Evolutionary conservation across 2,329 filamentous ascomycete genomes (phyloP).

Genomic region (Fusarium guadeloupense): DNA sequence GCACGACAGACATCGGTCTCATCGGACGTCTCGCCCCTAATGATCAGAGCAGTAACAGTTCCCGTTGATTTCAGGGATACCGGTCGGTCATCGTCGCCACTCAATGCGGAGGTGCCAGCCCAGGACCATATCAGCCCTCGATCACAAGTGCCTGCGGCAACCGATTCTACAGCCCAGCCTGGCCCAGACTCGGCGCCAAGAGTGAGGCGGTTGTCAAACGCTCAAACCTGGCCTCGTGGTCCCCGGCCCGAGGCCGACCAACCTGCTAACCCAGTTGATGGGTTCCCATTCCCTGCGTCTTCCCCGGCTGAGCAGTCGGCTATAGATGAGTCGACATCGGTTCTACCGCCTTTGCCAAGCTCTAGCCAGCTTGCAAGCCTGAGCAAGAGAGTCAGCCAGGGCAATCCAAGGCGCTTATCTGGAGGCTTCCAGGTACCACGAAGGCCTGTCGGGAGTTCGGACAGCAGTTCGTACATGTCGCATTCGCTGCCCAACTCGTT

Average conservation of each 20-base stretch:
- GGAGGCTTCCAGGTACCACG: constrained; percentile 54
- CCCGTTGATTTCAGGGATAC: constrained; percentile 13
- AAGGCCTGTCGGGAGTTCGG: constrained; percentile 51
- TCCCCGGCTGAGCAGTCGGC: constrained; percentile 38
- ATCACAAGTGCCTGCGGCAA: constrained; percentile 40
- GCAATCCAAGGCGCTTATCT: constrained; percentile 54
- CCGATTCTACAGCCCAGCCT: constrained; percentile 31
- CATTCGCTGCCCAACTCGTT: constrained; percentile 36
- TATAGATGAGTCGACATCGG: constrained; percentile 47
- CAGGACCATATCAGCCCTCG: constrained; percentile 2
- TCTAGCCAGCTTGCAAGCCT: constrained; percentile 53
- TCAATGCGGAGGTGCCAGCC: constrained; percentile 9
- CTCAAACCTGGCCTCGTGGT: constrained; percentile 59
- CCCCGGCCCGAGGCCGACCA: constrained; percentile 38
- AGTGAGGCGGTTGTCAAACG: constrained; percentile 47
- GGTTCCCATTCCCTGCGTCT: constrained; percentile 56
- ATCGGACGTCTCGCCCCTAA: constrained; percentile 19
- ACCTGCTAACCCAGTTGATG: constrained; percentile 37
- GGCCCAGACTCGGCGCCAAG: constrained; percentile 29
- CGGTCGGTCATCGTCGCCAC: constrained; percentile 9
- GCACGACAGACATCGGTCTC: constrained; percentile 28
- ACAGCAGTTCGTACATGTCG: constrained; percentile 34
- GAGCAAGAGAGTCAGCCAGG: constrained; percentile 51
- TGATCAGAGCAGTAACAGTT: constrained; percentile 19
- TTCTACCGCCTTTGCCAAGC: constrained; percentile 52